Evolutionary conservation across 2,329 filamentous ascomycete genomes (phyloP), one percentile per base, ranked within the genome.

Genomic region (Xylaria sp.): DNA sequence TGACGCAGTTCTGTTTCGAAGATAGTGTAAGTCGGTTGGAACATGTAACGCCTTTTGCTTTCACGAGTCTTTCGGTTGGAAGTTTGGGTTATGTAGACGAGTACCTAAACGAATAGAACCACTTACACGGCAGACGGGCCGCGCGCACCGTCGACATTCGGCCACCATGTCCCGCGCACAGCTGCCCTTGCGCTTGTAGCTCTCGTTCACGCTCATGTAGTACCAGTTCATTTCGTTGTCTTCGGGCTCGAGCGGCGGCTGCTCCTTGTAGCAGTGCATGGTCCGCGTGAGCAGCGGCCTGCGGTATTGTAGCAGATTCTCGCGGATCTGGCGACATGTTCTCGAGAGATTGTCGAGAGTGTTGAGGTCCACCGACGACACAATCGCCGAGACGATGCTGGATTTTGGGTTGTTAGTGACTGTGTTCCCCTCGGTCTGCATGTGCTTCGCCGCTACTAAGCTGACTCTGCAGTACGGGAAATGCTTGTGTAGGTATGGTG

Each of bases 141-240:
- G 87, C 38, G 84, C 85, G 74, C 94, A 98, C 64, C 88, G 85
- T 57, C 92, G 86, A 75, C 94, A 97, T 68, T 90, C 89, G 41
- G 83, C 85, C 4, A 98, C 94, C 85, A 96, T 85, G 75, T 97
- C 94, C 63, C 92, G 84, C 21, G 94, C 94, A 74, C 94, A 98
- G 69, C 84, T 83, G 4, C 90, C 88, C 27, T 90, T 83, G 76
- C 90, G 89, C 65, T 82, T 79, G 68, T 80, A 81, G 56, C 83
- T 68, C 77, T 86, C 65, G 35, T 47, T 60, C 3, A 58, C 66
- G 85, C 70, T 53, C 79, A 87, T 84, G 69, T 86, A 86, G 71
- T 81, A 83, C 83, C 83, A 86, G 73, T 85, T 84, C 78, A 31
- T 84, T 83, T 56, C 84, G 80, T 44, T 81, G 66, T 85, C 81